phyloP scores from a whole-genome alignment of 1,139 yeast genomes.

The Saccharomycopsis crataegensis region DNA sequence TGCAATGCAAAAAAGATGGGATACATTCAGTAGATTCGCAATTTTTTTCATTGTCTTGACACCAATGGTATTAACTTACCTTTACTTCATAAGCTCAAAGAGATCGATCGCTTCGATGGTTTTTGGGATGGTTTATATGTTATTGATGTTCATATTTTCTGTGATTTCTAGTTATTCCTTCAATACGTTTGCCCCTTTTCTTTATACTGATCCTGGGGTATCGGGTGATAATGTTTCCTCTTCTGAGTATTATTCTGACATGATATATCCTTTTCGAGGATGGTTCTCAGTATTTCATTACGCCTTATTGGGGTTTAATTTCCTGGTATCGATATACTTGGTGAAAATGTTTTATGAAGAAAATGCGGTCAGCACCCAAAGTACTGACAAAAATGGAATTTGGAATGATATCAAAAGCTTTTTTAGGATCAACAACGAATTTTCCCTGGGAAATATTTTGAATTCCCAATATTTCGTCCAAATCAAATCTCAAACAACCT shows the following conservation, averaged over 20 bases:
- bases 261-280: background rate
- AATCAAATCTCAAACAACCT: background rate
- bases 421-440: background rate
- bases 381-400: background rate
- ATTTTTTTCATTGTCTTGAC: background rate
- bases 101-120: background rate
- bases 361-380: background rate
- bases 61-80: constrained; percentile 1
- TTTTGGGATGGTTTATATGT: constrained; percentile 1
- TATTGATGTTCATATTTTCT: background rate
- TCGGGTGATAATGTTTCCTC: too few species aligned
- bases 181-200: background rate
- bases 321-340: background rate
- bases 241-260: background rate
- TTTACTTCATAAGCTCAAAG: background rate
- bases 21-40: background rate
- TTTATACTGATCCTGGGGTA: background rate
- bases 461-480: background rate
- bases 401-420: background rate
- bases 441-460: background rate
- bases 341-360: background rate
- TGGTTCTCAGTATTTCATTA: constrained; percentile 9
- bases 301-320: background rate
- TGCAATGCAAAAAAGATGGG: background rate
- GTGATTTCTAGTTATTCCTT: background rate